Evolutionary conservation across 179 eudicot species (phyloP).

Genomic region (Corrigiola litoralis): DNA sequence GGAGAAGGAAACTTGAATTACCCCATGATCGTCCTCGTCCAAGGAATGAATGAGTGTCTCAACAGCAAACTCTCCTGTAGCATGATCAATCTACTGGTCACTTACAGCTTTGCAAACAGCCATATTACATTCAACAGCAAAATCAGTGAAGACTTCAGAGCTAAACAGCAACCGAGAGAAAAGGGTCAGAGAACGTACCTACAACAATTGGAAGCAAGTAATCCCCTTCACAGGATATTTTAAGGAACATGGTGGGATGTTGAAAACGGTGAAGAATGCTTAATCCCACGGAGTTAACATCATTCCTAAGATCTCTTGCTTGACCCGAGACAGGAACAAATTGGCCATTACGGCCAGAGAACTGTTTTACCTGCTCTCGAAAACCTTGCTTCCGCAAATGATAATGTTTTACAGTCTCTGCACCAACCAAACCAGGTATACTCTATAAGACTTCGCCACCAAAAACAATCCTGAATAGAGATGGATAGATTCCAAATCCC

Average conservation of each 20-base stretch:
- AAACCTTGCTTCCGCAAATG: conserved; percentile 57
- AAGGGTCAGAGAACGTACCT: conserved; percentile 37
- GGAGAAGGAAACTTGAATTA: conserved; percentile 21
- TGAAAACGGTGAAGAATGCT: conserved; percentile 58
- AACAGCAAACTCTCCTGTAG: conserved; percentile 71
- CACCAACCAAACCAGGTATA: conserved; percentile 10
- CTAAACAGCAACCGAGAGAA: neutral
- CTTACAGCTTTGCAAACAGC: neutral
- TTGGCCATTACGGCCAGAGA: conserved; percentile 27
- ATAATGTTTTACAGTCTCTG: conserved; percentile 67
- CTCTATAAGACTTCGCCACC: neutral
- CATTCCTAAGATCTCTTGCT: conserved; percentile 31
- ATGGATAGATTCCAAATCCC: neutral
- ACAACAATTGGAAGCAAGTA: conserved; percentile 68
- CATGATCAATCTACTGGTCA: neutral
- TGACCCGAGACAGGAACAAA: conserved; percentile 31
- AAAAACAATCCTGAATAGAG: neutral
- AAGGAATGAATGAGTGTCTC: conserved; percentile 57
- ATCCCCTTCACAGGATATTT: conserved; percentile 76
- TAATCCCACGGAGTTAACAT: conserved; percentile 37
- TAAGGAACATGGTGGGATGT: conserved; percentile 73
- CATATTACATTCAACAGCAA: neutral
- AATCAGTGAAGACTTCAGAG: conserved; percentile 2
- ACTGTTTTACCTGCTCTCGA: conserved; percentile 35
- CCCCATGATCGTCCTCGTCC: conserved; percentile 49